Base-by-base conservation (phyloP, 2,329 filamentous ascomycete genomes). In the Aspergillus pseudonomiae region DNA sequence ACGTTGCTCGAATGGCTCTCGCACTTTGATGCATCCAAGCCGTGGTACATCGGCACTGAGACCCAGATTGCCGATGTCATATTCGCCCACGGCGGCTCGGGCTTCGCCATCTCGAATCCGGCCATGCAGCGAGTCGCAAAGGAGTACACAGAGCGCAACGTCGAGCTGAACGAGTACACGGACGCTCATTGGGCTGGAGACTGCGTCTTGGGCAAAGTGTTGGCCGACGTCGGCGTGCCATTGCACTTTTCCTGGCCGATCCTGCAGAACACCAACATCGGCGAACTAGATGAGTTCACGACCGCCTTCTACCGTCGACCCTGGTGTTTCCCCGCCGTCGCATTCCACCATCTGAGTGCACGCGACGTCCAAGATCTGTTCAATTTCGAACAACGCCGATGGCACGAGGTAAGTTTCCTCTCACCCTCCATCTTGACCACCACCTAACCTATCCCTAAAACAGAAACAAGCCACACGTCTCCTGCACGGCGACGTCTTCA, bases 391-490 rank as follows among this genome's bases (percentile, higher is more conserved):
- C 77, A 78, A 57, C 74, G 73, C 56, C 80, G 87, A 71, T 89
- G 88, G 78, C 84, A 85, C 75, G 86, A 88, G 74, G 89, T 90
- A 83, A 74, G 83, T 77, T 57, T 62, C 61, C 32, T 57, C 21
- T 39, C 48, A 56, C 36, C 36, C 36, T 10, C 19, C n/a, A 28
- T 45, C 34, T 56, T n/a, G 7, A n/a, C 9, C 4, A 14, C 64
- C 61, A 46, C 28, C 50, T 59, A 65, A 59, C 46, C 60, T 28
- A 43, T 26, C n/a, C 32, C 16, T 26, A 28, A 19, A 6, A 7
- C 21, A 62, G 61, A 55, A 57, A 30, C 43, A 62, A 32, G 43
- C 48, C 36, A 36, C 59, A 28, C 60, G 75, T 52, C 71, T 78
- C 28, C 74, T 78, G 3, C 77, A 79, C 65, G 67, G 72, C 50